These are phyloP conservation scores for Fusarium clavum DNA, from an alignment of 2,329 filamentous ascomycete genomes.

Conservation along the genomic window DNA sequence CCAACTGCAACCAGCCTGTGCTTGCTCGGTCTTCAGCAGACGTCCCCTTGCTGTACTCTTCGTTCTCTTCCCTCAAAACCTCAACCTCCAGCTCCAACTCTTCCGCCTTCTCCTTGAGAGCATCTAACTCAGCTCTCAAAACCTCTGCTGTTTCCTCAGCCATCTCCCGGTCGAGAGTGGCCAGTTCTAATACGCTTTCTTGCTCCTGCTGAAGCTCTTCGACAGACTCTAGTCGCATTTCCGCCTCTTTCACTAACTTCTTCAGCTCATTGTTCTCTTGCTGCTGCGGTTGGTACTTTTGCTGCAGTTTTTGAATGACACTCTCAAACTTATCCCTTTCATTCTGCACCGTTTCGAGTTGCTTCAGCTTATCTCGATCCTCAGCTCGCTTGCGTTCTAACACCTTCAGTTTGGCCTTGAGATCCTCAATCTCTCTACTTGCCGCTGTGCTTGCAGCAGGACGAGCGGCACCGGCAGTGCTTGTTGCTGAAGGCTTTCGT, in stretches of 20 bases:
- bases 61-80: slow-evolving; percentile 86
- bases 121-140: slow-evolving; percentile 82
- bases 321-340: slow-evolving; percentile 83
- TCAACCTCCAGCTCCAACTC: slow-evolving; percentile 91
- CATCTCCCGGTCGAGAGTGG: slow-evolving; percentile 92
- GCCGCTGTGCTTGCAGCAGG: slow-evolving; percentile 61
- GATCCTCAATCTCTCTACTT: slow-evolving; percentile 81
- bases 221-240: slow-evolving; percentile 73
- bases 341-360: slow-evolving; percentile 78
- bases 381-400: slow-evolving; percentile 89
- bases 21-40: slow-evolving; percentile 87
- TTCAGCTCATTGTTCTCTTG: slow-evolving; percentile 82
- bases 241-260: slow-evolving; percentile 80
- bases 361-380: slow-evolving; percentile 86
- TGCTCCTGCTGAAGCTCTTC: slow-evolving; percentile 84
- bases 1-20: slow-evolving; percentile 90
- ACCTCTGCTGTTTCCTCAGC: slow-evolving; percentile 92
- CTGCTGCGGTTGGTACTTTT: slow-evolving; percentile 87
- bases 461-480: slow-evolving; percentile 44
- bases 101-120: slow-evolving; percentile 79
- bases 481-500: slow-evolving; percentile 45
- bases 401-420: slow-evolving; percentile 87
- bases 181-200: slow-evolving; percentile 86
- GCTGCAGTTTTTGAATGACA: slow-evolving; percentile 90
- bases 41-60: slow-evolving; percentile 85